phyloP scores from a whole-genome alignment of 805 yeast species.

The Tetrapisispora iriomotensis region DNA sequence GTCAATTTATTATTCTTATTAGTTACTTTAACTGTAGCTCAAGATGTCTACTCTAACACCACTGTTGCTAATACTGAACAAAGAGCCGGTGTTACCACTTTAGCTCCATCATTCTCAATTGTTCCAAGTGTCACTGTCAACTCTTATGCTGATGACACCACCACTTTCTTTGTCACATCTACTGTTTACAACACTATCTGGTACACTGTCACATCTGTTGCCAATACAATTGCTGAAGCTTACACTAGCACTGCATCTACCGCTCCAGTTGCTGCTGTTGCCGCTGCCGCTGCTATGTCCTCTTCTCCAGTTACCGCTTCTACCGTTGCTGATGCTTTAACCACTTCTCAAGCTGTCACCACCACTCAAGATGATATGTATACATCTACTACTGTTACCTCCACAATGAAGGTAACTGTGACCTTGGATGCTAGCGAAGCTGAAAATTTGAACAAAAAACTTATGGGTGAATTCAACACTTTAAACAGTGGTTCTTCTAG shows the following conservation, averaged over 20 bases:
- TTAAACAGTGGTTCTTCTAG: not conserved
- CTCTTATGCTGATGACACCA: constrained; percentile 12
- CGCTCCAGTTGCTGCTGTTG: constrained; percentile 4
- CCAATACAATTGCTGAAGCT: constrained; percentile 5
- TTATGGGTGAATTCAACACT: constrained; percentile 1
- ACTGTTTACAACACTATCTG: constrained; percentile 7
- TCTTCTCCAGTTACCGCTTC: constrained; percentile 4
- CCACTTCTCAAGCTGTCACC: too few relatives aligned
- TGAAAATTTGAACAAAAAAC: not conserved
- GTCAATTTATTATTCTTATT: constrained; percentile 2
- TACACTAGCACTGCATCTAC: constrained; percentile 9
- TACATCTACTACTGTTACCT: constrained; percentile 11
- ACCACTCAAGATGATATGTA: not conserved
- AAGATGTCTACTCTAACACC: constrained; percentile 9
- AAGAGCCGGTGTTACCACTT: constrained; percentile 11
- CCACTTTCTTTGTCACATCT: constrained; percentile 15
- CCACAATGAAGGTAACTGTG: constrained; percentile 10
- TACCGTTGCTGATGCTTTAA: constrained; percentile 7
- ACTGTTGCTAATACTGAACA: constrained; percentile 2
- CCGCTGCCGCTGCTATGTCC: constrained; percentile 8
- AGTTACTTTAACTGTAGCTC: constrained; percentile 6
- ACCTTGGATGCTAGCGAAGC: constrained; percentile 3
- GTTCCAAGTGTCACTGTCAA: constrained; percentile 8
- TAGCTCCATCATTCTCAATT: constrained; percentile 13
- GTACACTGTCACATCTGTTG: constrained; percentile 11